phyloP scores from a whole-genome alignment of 2,329 filamentous ascomycete genomes.

The Amauroascus verrucosus region DNA sequence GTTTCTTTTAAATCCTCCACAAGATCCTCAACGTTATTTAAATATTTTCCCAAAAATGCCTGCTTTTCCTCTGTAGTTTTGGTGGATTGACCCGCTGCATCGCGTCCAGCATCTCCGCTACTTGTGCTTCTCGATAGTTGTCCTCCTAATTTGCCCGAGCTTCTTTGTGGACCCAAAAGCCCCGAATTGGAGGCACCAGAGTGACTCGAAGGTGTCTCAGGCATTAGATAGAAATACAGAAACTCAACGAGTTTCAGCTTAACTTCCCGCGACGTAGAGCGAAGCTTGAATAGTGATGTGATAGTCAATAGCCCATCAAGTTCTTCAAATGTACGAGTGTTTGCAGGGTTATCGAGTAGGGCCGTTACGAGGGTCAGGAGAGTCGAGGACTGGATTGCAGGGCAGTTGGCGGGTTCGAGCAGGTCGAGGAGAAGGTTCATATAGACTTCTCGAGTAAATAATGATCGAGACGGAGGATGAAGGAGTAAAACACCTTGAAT shows the following conservation, averaged over 20 bases:
- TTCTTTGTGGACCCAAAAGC: constrained; percentile 49
- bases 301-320: constrained; percentile 87
- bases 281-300: constrained; percentile 84
- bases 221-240: constrained; percentile 97
- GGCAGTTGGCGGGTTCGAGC: constrained; percentile 82
- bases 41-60: constrained; percentile 61
- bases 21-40: constrained; percentile 74
- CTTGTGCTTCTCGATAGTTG: constrained; percentile 42
- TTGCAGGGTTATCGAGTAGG: constrained; percentile 72
- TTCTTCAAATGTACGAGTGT: constrained; percentile 83
- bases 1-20: constrained; percentile 74
- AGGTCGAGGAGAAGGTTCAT: constrained; percentile 97
- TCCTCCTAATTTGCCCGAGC: constrained; percentile 56
- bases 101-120: constrained; percentile 20
- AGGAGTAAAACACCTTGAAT: constrained; percentile 81
- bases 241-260: constrained; percentile 97
- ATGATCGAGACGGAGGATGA: constrained; percentile 75
- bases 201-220: constrained; percentile 55
- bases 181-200: constrained; percentile 32
- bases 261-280: constrained; percentile 73
- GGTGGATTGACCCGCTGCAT: constrained; percentile 29
- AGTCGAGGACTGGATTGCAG: constrained; percentile 80
- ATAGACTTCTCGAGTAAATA: constrained; percentile 81
- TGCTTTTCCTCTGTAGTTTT: constrained; percentile 73
- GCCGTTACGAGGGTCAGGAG: constrained; percentile 83